A percentile compares a stretch with the other conserved stretches of the same genome.
Evolutionary conservation across 371 early-diverging fungal species (phyloP).

Genomic region (Mucor indicus): DNA sequence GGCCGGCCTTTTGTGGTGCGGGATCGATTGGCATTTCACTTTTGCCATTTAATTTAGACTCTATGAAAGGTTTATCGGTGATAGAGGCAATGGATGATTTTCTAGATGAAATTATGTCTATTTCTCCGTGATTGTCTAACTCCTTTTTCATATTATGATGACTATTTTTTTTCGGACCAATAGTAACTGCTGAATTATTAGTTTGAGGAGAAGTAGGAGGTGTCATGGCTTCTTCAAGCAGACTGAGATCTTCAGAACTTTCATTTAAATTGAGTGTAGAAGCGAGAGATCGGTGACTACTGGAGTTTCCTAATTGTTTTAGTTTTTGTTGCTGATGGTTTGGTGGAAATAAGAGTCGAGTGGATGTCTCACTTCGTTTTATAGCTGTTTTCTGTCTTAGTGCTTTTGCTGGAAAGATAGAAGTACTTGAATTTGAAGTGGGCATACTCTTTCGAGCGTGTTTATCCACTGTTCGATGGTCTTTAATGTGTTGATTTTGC

Average conservation of each 20-base stretch:
- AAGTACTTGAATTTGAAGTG: slow-evolving; percentile 15
- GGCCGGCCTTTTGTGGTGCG: neutral
- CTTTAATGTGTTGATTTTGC: slow-evolving; percentile 50
- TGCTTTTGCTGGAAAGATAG: slow-evolving; percentile 18
- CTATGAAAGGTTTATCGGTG: no score
- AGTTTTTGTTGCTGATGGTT: neutral
- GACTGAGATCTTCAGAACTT: neutral
- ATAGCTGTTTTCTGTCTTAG: slow-evolving; percentile 19
- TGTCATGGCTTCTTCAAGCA: neutral
- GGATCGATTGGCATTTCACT: no score
- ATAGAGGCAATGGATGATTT: no score
- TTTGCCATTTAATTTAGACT: no score
- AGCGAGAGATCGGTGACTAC: slow-evolving; percentile 9
- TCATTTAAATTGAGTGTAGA: neutral
- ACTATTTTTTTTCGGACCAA: no score
- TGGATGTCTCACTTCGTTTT: slow-evolving; percentile 24
- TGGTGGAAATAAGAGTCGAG: slow-evolving; percentile 8
- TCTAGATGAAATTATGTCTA: no score
- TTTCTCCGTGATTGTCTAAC: no score
- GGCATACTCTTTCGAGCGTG: slow-evolving; percentile 5
- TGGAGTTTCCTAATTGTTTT: slow-evolving; percentile 2
- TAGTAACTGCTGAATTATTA: neutral
- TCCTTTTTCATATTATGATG: no score
- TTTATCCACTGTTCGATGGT: slow-evolving; percentile 4
- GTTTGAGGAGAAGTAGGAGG: neutral